A percentile compares a stretch with the other conserved stretches of the same genome.
Conservation (phyloP, 2,329 filamentous ascomycete genomes). For the Beauveria medogensis region DNA sequence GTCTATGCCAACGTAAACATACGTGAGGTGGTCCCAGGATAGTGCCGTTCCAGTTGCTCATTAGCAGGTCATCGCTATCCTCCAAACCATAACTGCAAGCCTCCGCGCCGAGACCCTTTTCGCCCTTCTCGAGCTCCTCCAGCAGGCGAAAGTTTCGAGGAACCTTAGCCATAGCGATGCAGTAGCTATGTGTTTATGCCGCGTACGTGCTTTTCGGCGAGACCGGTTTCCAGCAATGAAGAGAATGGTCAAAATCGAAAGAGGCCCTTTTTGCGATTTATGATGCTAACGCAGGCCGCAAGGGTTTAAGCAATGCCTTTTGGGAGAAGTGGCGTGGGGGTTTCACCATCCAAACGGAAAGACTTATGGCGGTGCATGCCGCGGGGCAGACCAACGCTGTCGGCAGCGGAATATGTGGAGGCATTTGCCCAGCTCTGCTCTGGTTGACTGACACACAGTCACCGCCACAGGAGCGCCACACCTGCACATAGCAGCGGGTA, state of each 20-base stretch:
- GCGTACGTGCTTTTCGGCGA: background rate
- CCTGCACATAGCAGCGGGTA: background rate
- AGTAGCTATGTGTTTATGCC: background rate
- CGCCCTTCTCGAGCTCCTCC: conserved; percentile 97
- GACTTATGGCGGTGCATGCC: background rate
- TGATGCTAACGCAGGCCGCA: background rate
- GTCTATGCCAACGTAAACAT: conserved; percentile 29
- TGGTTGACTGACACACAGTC: too few species aligned
- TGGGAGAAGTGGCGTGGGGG: background rate
- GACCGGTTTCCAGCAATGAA: background rate
- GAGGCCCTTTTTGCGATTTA: background rate
- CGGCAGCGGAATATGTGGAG: background rate
- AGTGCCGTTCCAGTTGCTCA: conserved; percentile 98
- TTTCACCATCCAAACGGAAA: background rate
- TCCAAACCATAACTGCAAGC: conserved; percentile 95
- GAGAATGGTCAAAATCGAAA: background rate
- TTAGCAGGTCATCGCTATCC: conserved; percentile 86
- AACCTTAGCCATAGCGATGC: conserved; percentile 48
- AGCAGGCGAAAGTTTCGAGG: conserved; percentile 94
- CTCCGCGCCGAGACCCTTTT: conserved; percentile 94
- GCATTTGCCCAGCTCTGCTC: background rate
- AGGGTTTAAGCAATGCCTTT: background rate
- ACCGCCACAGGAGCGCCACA: too few species aligned
- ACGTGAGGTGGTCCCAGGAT: conserved; percentile 96
- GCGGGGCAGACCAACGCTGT: conserved; percentile 4